Conservation (phyloP, 345 rosid genomes). For the Eucalyptus grandis region DNA sequence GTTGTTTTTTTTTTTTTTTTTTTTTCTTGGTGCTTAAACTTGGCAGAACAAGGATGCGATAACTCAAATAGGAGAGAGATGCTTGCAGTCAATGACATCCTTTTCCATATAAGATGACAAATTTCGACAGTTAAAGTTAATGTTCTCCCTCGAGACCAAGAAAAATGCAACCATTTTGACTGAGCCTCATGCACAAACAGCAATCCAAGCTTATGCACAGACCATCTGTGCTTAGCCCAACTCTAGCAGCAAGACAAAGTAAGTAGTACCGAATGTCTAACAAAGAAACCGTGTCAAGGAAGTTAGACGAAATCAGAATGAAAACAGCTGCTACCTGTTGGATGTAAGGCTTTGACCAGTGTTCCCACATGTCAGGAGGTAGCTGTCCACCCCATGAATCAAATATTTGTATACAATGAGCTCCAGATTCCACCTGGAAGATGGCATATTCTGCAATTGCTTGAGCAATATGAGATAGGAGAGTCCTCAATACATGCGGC, state of each 20-base stretch:
- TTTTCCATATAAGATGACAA: neutral
- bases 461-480: constrained; percentile 68
- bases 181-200: neutral
- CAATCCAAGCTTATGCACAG: neutral
- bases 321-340: constrained; percentile 35
- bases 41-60: neutral
- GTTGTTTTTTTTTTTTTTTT: neutral
- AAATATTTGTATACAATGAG: constrained; percentile 89
- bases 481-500: constrained; percentile 56
- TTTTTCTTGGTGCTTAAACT: neutral
- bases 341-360: constrained; percentile 84
- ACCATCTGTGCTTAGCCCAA: neutral
- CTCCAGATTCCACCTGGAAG: constrained; percentile 87
- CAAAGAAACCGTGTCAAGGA: neutral
- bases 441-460: constrained; percentile 71
- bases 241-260: neutral
- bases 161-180: neutral
- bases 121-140: neutral
- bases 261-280: neutral
- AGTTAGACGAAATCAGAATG: neutral
- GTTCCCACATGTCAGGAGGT: constrained; percentile 83
- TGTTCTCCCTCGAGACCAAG: neutral
- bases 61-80: neutral
- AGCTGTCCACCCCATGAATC: constrained; percentile 99
- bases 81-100: neutral